Evolutionary conservation across 2,329 filamentous ascomycete species (phyloP).

Genomic region (Diplodia intermedia): DNA sequence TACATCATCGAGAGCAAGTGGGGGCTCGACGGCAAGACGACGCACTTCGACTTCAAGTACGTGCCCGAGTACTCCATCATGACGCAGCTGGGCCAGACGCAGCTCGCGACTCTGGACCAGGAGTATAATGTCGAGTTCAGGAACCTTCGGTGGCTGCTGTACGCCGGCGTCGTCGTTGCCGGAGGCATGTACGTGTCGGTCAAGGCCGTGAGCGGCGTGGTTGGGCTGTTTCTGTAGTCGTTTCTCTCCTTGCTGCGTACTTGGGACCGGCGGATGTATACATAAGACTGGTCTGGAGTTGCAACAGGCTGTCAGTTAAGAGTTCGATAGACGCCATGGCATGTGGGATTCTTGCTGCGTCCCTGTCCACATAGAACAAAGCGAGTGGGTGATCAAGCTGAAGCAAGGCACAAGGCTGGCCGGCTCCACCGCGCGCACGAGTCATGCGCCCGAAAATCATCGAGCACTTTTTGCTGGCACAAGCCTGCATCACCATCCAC

Average conservation of each 20-base stretch:
- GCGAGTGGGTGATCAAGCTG: background rate
- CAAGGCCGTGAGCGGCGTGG: conserved; percentile 37
- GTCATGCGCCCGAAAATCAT: conserved; percentile 26
- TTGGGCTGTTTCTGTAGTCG: conserved; percentile 6
- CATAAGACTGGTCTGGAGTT: background rate
- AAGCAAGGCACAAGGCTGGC: background rate
- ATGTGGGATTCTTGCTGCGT: too few relatives aligned
- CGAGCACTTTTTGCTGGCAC: conserved; percentile 1
- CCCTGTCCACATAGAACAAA: too few relatives aligned
- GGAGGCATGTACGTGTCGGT: conserved; percentile 39
- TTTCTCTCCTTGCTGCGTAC: background rate
- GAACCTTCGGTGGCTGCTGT: conserved; percentile 55
- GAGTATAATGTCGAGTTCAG: conserved; percentile 54
- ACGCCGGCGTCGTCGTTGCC: conserved; percentile 46
- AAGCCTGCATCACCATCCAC: background rate
- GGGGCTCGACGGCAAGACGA: conserved; percentile 67
- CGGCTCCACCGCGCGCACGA: background rate
- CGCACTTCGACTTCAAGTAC: conserved; percentile 74
- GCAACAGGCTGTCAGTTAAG: background rate
- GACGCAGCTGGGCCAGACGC: conserved; percentile 55
- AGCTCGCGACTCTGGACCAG: conserved; percentile 48
- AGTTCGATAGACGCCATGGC: background rate
- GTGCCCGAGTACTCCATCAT: conserved; percentile 63
- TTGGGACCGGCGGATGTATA: background rate
- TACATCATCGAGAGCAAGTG: conserved; percentile 69